phyloP scores from a whole-genome alignment of 179 eudicot genomes.

The Amaranthus tricolor region DNA sequence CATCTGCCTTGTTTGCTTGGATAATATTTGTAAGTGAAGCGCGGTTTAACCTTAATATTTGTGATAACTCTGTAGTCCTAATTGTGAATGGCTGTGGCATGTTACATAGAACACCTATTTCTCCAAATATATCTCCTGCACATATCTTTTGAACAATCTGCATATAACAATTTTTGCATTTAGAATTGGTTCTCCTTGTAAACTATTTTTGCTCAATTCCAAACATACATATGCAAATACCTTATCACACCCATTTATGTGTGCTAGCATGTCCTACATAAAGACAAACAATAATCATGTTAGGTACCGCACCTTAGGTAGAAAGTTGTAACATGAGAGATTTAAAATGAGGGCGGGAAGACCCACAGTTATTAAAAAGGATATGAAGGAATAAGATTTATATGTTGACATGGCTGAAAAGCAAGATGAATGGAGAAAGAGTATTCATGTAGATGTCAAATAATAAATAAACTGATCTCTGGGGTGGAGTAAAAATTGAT shows the following conservation, averaged over 20 bases:
- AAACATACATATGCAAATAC: conserved; percentile 27
- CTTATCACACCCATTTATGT: conserved; percentile 51
- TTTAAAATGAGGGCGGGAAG: no score
- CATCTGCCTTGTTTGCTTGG: conserved; percentile 58
- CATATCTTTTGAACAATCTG: conserved; percentile 61
- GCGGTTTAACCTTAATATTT: conserved; percentile 59
- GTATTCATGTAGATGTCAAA: no score
- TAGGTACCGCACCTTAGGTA: no score
- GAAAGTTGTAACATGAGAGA: no score
- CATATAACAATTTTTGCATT: background rate
- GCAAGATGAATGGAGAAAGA: no score
- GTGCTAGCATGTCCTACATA: conserved; percentile 48
- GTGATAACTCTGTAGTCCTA: conserved; percentile 71
- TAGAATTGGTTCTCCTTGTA: no score
- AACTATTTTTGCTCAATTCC: no score
- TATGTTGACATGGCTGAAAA: no score
- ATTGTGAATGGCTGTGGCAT: conserved; percentile 71
- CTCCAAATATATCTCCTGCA: conserved; percentile 78
- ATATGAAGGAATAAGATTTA: background rate
- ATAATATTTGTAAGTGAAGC: conserved; percentile 44
- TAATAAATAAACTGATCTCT: no score
- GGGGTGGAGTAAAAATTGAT: no score
- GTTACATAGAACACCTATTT: conserved; percentile 64
- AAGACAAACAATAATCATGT: no score
- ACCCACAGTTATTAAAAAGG: background rate